phyloP scores from a whole-genome alignment of 345 rosid species.

The Mercurialis annua region DNA sequence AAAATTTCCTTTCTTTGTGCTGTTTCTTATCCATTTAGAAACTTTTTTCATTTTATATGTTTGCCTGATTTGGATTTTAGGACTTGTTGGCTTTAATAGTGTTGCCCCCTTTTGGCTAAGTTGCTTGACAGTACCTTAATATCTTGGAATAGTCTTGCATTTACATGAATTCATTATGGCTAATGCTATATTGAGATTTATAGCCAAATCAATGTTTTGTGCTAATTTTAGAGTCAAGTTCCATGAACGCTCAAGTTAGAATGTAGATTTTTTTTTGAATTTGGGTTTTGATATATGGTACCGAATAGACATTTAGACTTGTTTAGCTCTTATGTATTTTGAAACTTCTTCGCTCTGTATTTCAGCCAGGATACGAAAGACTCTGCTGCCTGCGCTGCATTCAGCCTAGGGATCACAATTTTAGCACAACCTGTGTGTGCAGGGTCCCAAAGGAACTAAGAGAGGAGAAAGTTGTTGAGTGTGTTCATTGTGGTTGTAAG shows the following conservation, averaged over 20 bases:
- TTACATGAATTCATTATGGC: too few relatives aligned
- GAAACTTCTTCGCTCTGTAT: background rate
- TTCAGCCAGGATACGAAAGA: slow-evolving; percentile 81
- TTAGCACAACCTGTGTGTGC: slow-evolving; percentile 73
- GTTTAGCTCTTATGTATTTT: too few relatives aligned
- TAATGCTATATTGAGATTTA: background rate
- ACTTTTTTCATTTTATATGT: background rate
- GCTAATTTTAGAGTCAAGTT: background rate
- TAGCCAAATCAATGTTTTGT: background rate
- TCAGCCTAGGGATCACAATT: slow-evolving; percentile 88
- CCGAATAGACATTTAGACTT: too few relatives aligned
- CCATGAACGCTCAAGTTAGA: background rate
- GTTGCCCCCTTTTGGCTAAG: background rate
- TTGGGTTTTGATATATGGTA: background rate
- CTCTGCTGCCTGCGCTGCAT: slow-evolving; percentile 82
- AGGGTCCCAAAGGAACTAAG: slow-evolving; percentile 73
- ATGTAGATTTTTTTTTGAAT: background rate
- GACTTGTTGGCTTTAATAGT: background rate
- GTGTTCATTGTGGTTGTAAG: slow-evolving; percentile 79
- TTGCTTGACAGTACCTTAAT: background rate
- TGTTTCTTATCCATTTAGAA: background rate
- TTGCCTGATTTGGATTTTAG: background rate
- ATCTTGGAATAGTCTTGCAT: background rate
- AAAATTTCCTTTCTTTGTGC: too few relatives aligned
- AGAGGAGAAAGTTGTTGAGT: slow-evolving; percentile 82